These are phyloP conservation scores for Amylocystis lapponica DNA, from an alignment of 768 basidiomycete species.

Conservation along the genomic window DNA sequence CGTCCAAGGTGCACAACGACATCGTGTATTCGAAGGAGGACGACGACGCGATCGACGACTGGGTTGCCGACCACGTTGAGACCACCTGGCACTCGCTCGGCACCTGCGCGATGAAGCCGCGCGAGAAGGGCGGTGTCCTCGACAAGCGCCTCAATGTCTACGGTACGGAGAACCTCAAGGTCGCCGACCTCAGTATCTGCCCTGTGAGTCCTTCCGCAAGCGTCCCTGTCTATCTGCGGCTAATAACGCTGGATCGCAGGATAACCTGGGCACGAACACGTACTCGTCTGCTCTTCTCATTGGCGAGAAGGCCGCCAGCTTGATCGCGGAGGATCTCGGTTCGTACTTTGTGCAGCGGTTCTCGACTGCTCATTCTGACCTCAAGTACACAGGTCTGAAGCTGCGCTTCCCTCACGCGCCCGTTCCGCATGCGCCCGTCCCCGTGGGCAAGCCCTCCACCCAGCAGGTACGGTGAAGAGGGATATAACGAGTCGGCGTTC, in stretches of 20 bases:
- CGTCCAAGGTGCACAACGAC: constrained; percentile 54
- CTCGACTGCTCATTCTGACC: neutral
- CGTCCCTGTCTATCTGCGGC: constrained; percentile 26
- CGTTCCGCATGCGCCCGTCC: constrained; percentile 57
- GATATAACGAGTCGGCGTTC: neutral
- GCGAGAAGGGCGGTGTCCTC: constrained; percentile 60
- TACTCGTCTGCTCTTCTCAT: constrained; percentile 66
- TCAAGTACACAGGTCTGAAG: constrained; percentile 47
- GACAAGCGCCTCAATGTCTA: constrained; percentile 58
- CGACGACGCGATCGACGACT: constrained; percentile 67
- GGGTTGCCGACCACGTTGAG: constrained; percentile 67
- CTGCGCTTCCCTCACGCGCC: constrained; percentile 59
- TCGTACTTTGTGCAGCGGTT: constrained; percentile 9
- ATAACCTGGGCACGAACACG: constrained; percentile 68
- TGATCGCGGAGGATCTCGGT: constrained; percentile 63
- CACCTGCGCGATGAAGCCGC: constrained; percentile 56
- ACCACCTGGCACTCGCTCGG: constrained; percentile 72
- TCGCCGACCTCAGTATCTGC: constrained; percentile 65
- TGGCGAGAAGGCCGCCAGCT: constrained; percentile 62
- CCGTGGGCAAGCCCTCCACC: constrained; percentile 22
- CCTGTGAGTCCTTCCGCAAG: constrained; percentile 42
- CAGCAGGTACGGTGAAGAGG: constrained; percentile 20
- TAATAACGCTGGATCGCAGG: constrained; percentile 28
- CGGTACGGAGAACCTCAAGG: constrained; percentile 63
- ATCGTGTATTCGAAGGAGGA: constrained; percentile 64